Evolutionary conservation across 768 basidiomycete species (phyloP).

Genomic region (Daedalea quercina): DNA sequence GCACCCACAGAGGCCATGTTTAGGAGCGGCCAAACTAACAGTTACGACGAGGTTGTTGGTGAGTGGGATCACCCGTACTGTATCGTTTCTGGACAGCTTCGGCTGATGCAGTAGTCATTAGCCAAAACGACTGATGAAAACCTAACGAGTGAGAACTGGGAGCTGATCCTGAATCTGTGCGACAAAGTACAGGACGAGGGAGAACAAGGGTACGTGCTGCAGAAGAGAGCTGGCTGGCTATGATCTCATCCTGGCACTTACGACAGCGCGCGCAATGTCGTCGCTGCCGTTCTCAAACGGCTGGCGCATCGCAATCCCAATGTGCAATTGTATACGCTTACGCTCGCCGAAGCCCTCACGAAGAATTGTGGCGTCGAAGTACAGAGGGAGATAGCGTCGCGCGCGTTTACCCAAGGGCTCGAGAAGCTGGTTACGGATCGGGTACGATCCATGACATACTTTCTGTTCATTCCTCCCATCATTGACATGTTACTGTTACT

Average conservation of each 20-base stretch:
- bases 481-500: not conserved
- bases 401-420: constrained; percentile 85
- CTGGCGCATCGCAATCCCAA: constrained; percentile 92
- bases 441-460: constrained; percentile 33
- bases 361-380: constrained; percentile 85
- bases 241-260: not conserved
- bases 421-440: constrained; percentile 86
- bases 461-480: not conserved
- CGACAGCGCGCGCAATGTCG: constrained; percentile 81
- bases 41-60: constrained; percentile 93
- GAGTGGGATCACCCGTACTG: constrained; percentile 26
- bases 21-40: constrained; percentile 55
- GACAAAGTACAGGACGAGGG: constrained; percentile 95
- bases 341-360: constrained; percentile 79
- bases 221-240: not conserved
- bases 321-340: constrained; percentile 90
- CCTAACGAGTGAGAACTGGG: constrained; percentile 93
- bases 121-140: constrained; percentile 98
- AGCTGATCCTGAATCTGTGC: constrained; percentile 86
- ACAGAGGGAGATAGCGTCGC: constrained; percentile 81
- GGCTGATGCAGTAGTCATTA: constrained; percentile 25
- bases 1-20: constrained; percentile 47
- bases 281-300: constrained; percentile 82
- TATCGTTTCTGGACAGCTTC: not conserved
- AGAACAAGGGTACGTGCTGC: constrained; percentile 61